Conservation (phyloP, 2,329 filamentous ascomycete genomes). For the Penicillium sclerotigenum region DNA sequence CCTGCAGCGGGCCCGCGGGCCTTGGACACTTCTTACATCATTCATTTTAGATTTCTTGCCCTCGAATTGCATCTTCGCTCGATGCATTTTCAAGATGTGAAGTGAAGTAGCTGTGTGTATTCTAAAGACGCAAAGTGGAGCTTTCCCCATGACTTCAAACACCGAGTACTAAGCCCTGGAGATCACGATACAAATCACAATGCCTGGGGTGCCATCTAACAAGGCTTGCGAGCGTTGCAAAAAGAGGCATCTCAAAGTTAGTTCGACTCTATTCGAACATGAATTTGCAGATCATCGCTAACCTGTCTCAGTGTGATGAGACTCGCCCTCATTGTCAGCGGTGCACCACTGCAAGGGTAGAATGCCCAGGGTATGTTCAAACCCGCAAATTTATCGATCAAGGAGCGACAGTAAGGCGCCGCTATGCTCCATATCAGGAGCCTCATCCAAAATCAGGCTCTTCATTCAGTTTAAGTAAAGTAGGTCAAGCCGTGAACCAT, state of each 20-base stretch:
- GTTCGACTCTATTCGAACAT: background rate
- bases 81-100: conserved; percentile 4
- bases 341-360: conserved; percentile 36
- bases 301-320: conserved; percentile 38
- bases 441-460: conserved; percentile 8
- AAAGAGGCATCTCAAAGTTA: conserved; percentile 40
- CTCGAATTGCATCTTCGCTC: background rate
- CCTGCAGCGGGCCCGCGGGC: background rate
- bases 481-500: background rate
- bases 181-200: conserved; percentile 14
- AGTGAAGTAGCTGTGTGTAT: background rate
- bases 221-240: conserved; percentile 42
- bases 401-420: conserved; percentile 39
- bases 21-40: background rate
- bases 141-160: background rate
- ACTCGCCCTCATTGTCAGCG: conserved; percentile 39
- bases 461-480: background rate
- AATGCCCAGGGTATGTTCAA: conserved; percentile 44
- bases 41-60: background rate
- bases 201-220: conserved; percentile 42
- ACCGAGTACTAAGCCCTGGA: background rate
- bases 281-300: background rate
- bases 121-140: background rate
- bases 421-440: conserved; percentile 41
- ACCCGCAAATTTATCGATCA: conserved; percentile 46